These are phyloP conservation scores for Aegilops sharonensis DNA, from an alignment of 176 grass and related monocot genomes.

Conservation along the genomic window DNA sequence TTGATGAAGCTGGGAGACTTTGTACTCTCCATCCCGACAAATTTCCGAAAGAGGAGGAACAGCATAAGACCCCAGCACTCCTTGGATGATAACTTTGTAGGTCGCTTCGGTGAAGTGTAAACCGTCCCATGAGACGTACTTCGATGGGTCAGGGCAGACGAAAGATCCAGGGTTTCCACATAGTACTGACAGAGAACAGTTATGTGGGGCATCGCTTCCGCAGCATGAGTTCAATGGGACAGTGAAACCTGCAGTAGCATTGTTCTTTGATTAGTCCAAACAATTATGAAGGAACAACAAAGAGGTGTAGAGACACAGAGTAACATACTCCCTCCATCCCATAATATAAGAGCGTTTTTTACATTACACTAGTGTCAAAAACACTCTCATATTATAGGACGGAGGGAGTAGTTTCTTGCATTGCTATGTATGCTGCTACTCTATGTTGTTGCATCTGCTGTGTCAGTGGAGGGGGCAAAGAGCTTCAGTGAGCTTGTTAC, in stretches of 20 bases:
- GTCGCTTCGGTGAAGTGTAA: slow-evolving; percentile 79
- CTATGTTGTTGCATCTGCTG: neutral
- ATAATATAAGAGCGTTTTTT: too few relatives aligned
- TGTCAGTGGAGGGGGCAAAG: neutral
- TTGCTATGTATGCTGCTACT: neutral
- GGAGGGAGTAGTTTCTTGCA: neutral
- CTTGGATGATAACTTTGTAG: slow-evolving; percentile 73
- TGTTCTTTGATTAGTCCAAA: slow-evolving; percentile 18
- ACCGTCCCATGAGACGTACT: slow-evolving; percentile 85
- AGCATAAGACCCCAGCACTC: slow-evolving; percentile 68
- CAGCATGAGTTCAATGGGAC: slow-evolving; percentile 73
- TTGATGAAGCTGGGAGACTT: slow-evolving; percentile 55
- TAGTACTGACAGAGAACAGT: slow-evolving; percentile 63
- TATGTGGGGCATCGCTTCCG: slow-evolving; percentile 61
- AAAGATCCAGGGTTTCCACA: slow-evolving; percentile 64
- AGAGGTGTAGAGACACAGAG: neutral
- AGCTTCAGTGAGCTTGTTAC: neutral
- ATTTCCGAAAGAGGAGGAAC: slow-evolving; percentile 67
- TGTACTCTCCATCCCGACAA: slow-evolving; percentile 45
- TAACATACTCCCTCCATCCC: neutral
- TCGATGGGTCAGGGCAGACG: slow-evolving; percentile 63
- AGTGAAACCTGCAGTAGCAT: slow-evolving; percentile 60
- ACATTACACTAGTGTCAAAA: too few relatives aligned
- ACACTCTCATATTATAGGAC: too few relatives aligned
- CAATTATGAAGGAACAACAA: neutral